phyloP scores from a whole-genome alignment of 345 rosid genomes.

The Anastatica hierochuntica region DNA sequence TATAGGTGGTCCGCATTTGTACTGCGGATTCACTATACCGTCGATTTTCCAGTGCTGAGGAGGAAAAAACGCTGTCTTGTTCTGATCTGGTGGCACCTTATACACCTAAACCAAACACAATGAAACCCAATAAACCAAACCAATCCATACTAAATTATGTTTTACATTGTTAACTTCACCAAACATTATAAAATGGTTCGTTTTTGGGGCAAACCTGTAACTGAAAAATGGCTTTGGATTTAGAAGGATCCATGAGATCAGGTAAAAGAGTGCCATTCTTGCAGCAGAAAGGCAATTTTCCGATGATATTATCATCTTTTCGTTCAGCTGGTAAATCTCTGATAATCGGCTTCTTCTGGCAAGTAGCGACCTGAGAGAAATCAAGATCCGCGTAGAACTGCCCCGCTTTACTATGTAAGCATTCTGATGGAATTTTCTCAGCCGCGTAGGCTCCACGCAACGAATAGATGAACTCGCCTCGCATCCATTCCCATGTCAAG shows the following conservation, averaged over 20 bases:
- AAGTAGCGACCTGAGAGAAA: constrained; percentile 59
- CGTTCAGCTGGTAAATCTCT: constrained; percentile 52
- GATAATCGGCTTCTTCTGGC: constrained; percentile 55
- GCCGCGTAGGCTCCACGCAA: constrained; percentile 78
- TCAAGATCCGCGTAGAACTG: constrained; percentile 49
- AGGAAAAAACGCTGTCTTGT: constrained; percentile 60
- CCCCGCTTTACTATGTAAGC: constrained; percentile 60
- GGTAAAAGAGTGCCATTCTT: constrained; percentile 67
- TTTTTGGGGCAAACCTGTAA: constrained; percentile 32
- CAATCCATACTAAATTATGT: too few species aligned
- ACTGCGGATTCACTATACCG: constrained; percentile 53
- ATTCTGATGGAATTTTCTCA: constrained; percentile 28
- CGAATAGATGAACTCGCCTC: constrained; percentile 67
- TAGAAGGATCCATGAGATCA: constrained; percentile 43
- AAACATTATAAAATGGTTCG: background rate
- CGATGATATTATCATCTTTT: constrained; percentile 44
- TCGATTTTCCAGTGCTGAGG: constrained; percentile 66
- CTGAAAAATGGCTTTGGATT: constrained; percentile 59
- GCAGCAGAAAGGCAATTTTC: constrained; percentile 72
- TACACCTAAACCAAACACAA: constrained; percentile 38
- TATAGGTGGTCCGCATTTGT: constrained; percentile 62
- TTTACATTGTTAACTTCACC: background rate
- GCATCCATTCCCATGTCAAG: constrained; percentile 91
- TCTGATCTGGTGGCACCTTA: constrained; percentile 65
- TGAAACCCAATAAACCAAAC: too few species aligned